These are phyloP conservation scores for Tolypocladium tropicale DNA, from an alignment of 2,329 filamentous ascomycete species.

Conservation along the genomic window DNA sequence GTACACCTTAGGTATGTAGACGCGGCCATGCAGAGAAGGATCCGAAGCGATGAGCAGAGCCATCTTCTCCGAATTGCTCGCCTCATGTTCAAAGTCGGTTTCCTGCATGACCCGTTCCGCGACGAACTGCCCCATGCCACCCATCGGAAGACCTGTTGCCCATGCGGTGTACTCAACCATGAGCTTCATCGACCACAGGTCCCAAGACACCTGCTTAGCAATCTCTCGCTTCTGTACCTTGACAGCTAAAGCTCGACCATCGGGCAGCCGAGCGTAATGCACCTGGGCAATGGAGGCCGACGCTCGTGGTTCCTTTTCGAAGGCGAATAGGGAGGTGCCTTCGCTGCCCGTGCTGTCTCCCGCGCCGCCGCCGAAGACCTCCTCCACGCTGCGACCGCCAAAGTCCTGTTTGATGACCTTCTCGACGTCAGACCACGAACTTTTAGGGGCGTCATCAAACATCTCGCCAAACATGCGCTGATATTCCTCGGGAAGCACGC, in stretches of 20 bases:
- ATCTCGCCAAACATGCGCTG: constrained; percentile 59
- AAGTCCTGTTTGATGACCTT: constrained; percentile 56
- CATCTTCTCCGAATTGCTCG: constrained; percentile 53
- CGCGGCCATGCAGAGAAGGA: constrained; percentile 45
- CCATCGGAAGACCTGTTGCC: constrained; percentile 53
- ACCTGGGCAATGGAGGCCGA: constrained; percentile 62
- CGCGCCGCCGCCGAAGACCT: constrained; percentile 42
- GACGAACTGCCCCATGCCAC: constrained; percentile 56
- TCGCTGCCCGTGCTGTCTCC: background rate
- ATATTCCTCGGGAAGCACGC: constrained; percentile 55
- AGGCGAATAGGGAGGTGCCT: background rate
- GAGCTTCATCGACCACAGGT: constrained; percentile 58
- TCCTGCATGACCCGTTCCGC: constrained; percentile 54
- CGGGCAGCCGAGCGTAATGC: constrained; percentile 54
- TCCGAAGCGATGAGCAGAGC: constrained; percentile 42
- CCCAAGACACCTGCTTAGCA: constrained; percentile 53
- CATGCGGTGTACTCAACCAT: constrained; percentile 8
- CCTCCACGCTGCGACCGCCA: constrained; percentile 37
- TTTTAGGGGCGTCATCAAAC: constrained; percentile 63
- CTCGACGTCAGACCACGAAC: constrained; percentile 53
- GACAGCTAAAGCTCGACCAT: constrained; percentile 51
- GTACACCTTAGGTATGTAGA: constrained; percentile 58
- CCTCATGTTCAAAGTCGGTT: constrained; percentile 59
- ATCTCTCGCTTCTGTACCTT: constrained; percentile 64
- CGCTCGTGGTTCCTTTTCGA: constrained; percentile 16